These are phyloP conservation scores for Millerago galiae DNA, from an alignment of 805 yeast genomes.

Conservation along the genomic window DNA sequence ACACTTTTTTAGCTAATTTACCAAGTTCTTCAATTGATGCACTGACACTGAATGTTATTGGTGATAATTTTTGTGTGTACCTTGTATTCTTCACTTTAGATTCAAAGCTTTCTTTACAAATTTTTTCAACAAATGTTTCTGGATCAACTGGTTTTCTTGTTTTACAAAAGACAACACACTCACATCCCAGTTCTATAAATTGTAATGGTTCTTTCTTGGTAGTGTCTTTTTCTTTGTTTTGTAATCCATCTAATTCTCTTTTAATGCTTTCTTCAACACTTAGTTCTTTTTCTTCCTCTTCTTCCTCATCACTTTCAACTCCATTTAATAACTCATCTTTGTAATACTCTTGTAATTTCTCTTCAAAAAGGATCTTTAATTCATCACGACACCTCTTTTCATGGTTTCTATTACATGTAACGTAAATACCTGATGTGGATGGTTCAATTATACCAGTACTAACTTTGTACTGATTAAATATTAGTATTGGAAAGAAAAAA, in stretches of 20 bases:
- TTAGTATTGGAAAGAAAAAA: not conserved
- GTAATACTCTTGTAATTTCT: slow-evolving; percentile 42
- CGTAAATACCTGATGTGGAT: slow-evolving; percentile 80
- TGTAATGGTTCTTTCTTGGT: slow-evolving; percentile 42
- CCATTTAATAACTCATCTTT: slow-evolving; percentile 25
- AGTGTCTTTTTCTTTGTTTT: slow-evolving; percentile 25
- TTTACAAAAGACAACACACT: slow-evolving; percentile 81
- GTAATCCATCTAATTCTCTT: slow-evolving; percentile 59
- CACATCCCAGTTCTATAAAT: slow-evolving; percentile 65
- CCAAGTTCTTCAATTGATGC: slow-evolving; percentile 64
- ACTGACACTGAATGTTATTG: slow-evolving; percentile 68
- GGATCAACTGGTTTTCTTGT: slow-evolving; percentile 77
- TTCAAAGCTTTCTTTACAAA: slow-evolving; percentile 56
- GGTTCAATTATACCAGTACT: slow-evolving; percentile 64
- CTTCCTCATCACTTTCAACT: slow-evolving; percentile 18
- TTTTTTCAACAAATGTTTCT: slow-evolving; percentile 53
- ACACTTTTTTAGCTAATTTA: slow-evolving; percentile 51
- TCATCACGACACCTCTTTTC: slow-evolving; percentile 79
- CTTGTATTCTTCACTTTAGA: slow-evolving; percentile 54
- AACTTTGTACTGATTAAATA: slow-evolving; percentile 29
- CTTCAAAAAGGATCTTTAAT: slow-evolving; percentile 50
- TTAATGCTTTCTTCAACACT: slow-evolving; percentile 74
- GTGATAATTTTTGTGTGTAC: slow-evolving; percentile 74
- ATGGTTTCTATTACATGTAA: slow-evolving; percentile 77
- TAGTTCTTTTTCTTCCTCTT: slow-evolving; percentile 33